Base-by-base conservation (phyloP, 2,329 filamentous ascomycete species). In the Calcarisporium arbuscula region DNA sequence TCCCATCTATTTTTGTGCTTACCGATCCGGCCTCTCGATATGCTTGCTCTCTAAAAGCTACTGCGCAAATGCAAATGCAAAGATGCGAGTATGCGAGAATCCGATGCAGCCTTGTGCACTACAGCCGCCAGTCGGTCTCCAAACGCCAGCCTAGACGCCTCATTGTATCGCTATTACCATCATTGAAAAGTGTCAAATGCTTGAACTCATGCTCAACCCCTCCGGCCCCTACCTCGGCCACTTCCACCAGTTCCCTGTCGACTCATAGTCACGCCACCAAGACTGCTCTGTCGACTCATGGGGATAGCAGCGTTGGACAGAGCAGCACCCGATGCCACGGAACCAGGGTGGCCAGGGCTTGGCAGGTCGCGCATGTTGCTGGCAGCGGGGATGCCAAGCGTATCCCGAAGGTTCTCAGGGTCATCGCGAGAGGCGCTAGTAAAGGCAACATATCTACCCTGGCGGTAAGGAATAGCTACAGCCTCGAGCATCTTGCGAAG, bases 221-320 rank as follows among this genome's bases (percentile, higher is more conserved):
- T 60, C 33, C 62, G 56, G 32, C 59, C 52, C 49, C 65, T 66
- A 31, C 70, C 71, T 33, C 71, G 62, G 16, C 64, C 65, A 42
- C 69, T 74, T 28, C 65, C 62, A 17, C 62, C 58, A 32, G 65
- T 70, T 19, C 68, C 68, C 48, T 72, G 67, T 16, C 74, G 62
- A 43, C 71, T 77, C 72, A 77, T 77, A 10, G 70, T 61, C 20
- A 67, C 67, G 27, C 72, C 74, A 17, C 71, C 70, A 5, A 68
- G 58, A 35, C 70, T 74, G 54, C 68, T 74, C 51, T 72, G 70
- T 23, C 70, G 67, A 46, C 71, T 75, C 68, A 75, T 75, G 2
- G 72, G 65, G 11, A 60, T 60, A 0, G 62, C 65, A 0, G 62
- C 65, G 0, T 58, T 58, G 4, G 51, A 54, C 6, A 53, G 38